Percentiles rank a stretch among this genome's conserved stretches.
Evolutionary conservation across 495 filamentous ascomycete genomes (phyloP).

Genomic region (Penicillium turbatum): DNA sequence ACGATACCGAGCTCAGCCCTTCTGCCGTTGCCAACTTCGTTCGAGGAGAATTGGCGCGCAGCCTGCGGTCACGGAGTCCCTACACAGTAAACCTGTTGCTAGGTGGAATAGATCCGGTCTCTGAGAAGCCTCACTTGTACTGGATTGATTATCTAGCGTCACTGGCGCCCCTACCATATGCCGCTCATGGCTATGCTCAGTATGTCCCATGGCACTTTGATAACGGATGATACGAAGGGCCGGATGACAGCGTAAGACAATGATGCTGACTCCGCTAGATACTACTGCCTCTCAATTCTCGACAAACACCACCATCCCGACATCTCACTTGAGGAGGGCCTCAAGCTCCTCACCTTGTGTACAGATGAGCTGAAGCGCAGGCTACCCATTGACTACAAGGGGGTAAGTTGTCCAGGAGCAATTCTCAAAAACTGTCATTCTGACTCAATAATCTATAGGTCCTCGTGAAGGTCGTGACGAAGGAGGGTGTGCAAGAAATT

Average conservation of each 20-base stretch:
- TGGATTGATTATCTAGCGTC: slow-evolving; percentile 97
- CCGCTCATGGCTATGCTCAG: slow-evolving; percentile 97
- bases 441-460: slow-evolving; percentile 42
- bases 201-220: slow-evolving; percentile 44
- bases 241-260: neutral
- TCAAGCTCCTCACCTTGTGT: slow-evolving; percentile 89
- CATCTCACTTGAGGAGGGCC: slow-evolving; percentile 78
- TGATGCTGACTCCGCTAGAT: slow-evolving; percentile 46
- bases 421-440: neutral
- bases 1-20: slow-evolving; percentile 83
- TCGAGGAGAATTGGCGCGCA: slow-evolving; percentile 83
- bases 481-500: slow-evolving; percentile 79
- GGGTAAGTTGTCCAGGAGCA: slow-evolving; percentile 43
- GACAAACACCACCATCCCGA: slow-evolving; percentile 98
- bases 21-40: slow-evolving; percentile 87
- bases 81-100: slow-evolving; percentile 95
- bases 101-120: slow-evolving; percentile 85
- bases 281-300: slow-evolving; percentile 91
- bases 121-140: slow-evolving; percentile 81
- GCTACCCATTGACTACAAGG: slow-evolving; percentile 98
- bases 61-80: slow-evolving; percentile 83
- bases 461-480: slow-evolving; percentile 86
- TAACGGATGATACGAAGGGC: neutral
- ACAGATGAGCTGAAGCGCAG: slow-evolving; percentile 93
- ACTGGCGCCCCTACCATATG: slow-evolving; percentile 83